Conservation (phyloP, 768 basidiomycete species). For the Trametes coccinea region DNA sequence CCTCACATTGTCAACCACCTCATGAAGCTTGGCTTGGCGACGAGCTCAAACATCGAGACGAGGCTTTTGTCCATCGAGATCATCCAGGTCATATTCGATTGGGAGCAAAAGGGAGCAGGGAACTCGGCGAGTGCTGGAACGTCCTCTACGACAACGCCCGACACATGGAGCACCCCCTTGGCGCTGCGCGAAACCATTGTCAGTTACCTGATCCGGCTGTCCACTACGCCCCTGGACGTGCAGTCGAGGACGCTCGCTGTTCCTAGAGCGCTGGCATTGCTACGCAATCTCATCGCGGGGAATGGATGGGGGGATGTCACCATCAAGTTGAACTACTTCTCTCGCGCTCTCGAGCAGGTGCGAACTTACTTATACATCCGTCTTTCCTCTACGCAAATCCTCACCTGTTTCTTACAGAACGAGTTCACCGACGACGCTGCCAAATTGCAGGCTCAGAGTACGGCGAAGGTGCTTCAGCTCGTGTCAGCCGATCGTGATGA, state of each 20-base stretch:
- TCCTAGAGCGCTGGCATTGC: slow-evolving; percentile 61
- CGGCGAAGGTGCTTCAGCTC: slow-evolving; percentile 87
- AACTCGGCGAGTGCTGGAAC: slow-evolving; percentile 16
- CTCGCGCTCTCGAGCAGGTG: slow-evolving; percentile 80
- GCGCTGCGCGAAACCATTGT: slow-evolving; percentile 87
- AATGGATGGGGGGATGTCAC: slow-evolving; percentile 90
- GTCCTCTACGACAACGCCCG: slow-evolving; percentile 6
- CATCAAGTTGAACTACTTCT: slow-evolving; percentile 89
- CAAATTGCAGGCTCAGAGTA: slow-evolving; percentile 67
- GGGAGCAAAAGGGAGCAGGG: slow-evolving; percentile 73
- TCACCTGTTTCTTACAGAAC: slow-evolving; percentile 44
- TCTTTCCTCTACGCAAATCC: not conserved
- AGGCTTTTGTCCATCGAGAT: slow-evolving; percentile 88
- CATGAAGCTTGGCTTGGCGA: slow-evolving; percentile 80
- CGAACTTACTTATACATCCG: slow-evolving; percentile 18
- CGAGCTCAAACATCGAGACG: slow-evolving; percentile 71
- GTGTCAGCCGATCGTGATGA: slow-evolving; percentile 82
- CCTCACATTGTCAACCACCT: slow-evolving; percentile 92
- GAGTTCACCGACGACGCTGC: slow-evolving; percentile 69
- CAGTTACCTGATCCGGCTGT: slow-evolving; percentile 91
- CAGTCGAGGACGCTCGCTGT: slow-evolving; percentile 45
- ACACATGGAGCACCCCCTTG: slow-evolving; percentile 71
- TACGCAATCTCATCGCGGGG: slow-evolving; percentile 79
- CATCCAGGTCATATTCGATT: slow-evolving; percentile 87
- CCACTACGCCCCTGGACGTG: slow-evolving; percentile 66